Evolutionary conservation across 768 basidiomycete species (phyloP).

Genomic region (Erythrobasidium yunnanense): DNA sequence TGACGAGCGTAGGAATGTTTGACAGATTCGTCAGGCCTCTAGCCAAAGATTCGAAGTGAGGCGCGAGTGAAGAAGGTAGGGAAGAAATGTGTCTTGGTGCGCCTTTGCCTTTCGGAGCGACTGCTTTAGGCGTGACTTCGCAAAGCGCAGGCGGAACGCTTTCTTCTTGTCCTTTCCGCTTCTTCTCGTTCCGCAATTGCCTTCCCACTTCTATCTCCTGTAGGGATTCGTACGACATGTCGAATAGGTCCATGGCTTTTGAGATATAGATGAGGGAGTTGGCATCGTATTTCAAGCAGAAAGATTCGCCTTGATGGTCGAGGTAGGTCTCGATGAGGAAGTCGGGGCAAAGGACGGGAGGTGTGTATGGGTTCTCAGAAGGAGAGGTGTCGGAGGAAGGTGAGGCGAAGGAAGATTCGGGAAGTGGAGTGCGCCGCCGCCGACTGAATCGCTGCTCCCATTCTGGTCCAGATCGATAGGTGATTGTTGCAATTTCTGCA

Average conservation of each 20-base stretch:
- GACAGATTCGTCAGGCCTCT: slow-evolving; percentile 63
- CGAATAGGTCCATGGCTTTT: slow-evolving; percentile 99
- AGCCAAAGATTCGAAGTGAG: slow-evolving; percentile 48
- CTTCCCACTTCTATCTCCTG: slow-evolving; percentile 49
- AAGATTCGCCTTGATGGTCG: slow-evolving; percentile 64
- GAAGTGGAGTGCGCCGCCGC: slow-evolving; percentile 45
- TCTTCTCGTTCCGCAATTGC: slow-evolving; percentile 15
- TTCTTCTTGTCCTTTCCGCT: neutral
- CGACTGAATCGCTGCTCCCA: slow-evolving; percentile 98
- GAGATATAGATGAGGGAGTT: slow-evolving; percentile 98
- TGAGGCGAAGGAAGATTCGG: slow-evolving; percentile 6
- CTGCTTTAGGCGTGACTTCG: neutral
- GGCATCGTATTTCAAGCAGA: slow-evolving; percentile 97
- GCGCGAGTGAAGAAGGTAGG: slow-evolving; percentile 36
- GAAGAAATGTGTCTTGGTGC: slow-evolving; percentile 40
- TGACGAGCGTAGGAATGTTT: slow-evolving; percentile 67
- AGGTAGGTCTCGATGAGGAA: slow-evolving; percentile 98
- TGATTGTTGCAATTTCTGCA: slow-evolving; percentile 94
- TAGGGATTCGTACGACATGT: slow-evolving; percentile 73
- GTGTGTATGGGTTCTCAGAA: slow-evolving; percentile 29
- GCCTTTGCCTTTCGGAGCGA: slow-evolving; percentile 4
- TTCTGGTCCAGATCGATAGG: slow-evolving; percentile 95
- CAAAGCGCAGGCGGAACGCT: neutral
- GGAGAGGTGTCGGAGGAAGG: slow-evolving; percentile 21
- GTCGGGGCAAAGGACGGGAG: slow-evolving; percentile 83